Percentiles rank a stretch among this genome's conserved stretches.
phyloP scores from a whole-genome alignment of 108 stramenopile species.

The Cyclotella kingstonii region DNA sequence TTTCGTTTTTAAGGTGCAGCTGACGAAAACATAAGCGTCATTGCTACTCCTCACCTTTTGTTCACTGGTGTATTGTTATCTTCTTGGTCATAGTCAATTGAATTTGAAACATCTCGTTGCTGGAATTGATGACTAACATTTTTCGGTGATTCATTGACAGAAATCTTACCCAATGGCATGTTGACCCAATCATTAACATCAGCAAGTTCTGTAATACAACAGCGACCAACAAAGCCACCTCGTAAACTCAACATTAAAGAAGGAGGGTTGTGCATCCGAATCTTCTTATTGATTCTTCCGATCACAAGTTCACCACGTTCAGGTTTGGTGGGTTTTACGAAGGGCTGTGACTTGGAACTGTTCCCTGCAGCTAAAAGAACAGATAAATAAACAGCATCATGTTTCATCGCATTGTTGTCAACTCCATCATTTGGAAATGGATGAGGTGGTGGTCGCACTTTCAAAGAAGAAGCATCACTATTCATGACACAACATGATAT shows the following conservation, averaged over 20 bases:
- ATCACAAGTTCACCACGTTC: slow-evolving; percentile 59
- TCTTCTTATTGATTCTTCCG: slow-evolving; percentile 58
- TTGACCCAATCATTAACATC: slow-evolving; percentile 85
- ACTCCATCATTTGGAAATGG: slow-evolving; percentile 21
- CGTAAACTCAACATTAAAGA: slow-evolving; percentile 77
- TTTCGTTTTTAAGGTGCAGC: too few species aligned
- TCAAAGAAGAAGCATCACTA: slow-evolving; percentile 25
- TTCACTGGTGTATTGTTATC: slow-evolving; percentile 39
- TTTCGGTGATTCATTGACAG: not conserved
- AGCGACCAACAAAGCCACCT: slow-evolving; percentile 73
- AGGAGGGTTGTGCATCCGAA: slow-evolving; percentile 53
- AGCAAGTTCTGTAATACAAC: slow-evolving; percentile 78
- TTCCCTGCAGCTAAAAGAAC: slow-evolving; percentile 34
- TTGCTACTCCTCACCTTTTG: not conserved
- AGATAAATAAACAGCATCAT: slow-evolving; percentile 43
- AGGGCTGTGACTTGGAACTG: slow-evolving; percentile 18
- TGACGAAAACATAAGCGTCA: not conserved
- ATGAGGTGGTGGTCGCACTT: slow-evolving; percentile 22
- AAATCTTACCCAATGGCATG: slow-evolving; percentile 70
- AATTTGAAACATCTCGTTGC: slow-evolving; percentile 31
- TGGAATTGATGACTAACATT: slow-evolving; percentile 8
- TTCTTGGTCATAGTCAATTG: slow-evolving; percentile 47
- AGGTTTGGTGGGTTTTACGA: slow-evolving; percentile 47
- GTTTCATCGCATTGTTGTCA: slow-evolving; percentile 25
- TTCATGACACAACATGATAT: slow-evolving; percentile 64